Conservation (phyloP, 805 yeast genomes). For the Barnettozyma californica region DNA sequence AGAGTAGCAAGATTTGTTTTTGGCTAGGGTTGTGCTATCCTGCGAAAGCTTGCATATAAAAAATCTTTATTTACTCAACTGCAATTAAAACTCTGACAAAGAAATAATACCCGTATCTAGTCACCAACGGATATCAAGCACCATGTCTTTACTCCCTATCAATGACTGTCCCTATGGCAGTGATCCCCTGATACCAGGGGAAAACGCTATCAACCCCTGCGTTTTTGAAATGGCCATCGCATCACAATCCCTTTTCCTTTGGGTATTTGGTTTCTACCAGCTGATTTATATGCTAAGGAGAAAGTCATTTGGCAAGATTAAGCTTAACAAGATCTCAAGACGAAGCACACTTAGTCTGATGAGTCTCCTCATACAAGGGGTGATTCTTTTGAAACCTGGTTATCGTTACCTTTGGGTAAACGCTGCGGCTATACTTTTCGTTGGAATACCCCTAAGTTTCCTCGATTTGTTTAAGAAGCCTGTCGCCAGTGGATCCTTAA, state of each 20-base stretch:
- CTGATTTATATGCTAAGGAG: slow-evolving; percentile 4
- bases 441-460: slow-evolving; percentile 38
- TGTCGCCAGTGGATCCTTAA: slow-evolving; percentile 60
- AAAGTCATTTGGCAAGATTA: slow-evolving; percentile 5
- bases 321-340: slow-evolving; percentile 16
- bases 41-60: background rate
- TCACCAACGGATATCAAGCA: background rate
- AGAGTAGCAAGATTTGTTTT: too few relatives aligned
- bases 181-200: slow-evolving; percentile 16
- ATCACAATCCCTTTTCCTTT: slow-evolving; percentile 8
- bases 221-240: slow-evolving; percentile 14
- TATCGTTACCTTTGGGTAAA: slow-evolving; percentile 9
- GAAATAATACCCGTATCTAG: background rate
- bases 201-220: slow-evolving; percentile 26
- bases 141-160: background rate
- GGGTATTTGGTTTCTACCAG: slow-evolving; percentile 16
- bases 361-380: slow-evolving; percentile 10
- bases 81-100: background rate
- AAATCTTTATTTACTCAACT: background rate
- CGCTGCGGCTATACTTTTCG: slow-evolving; percentile 13
- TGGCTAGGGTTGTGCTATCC: background rate
- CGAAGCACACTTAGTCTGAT: slow-evolving; percentile 11
- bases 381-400: slow-evolving; percentile 1
- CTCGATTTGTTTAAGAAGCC: slow-evolving; percentile 38
- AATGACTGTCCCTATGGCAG: slow-evolving; percentile 9